Evolutionary conservation across 495 filamentous ascomycete species (phyloP).

Genomic region (Aspergillus wentii): DNA sequence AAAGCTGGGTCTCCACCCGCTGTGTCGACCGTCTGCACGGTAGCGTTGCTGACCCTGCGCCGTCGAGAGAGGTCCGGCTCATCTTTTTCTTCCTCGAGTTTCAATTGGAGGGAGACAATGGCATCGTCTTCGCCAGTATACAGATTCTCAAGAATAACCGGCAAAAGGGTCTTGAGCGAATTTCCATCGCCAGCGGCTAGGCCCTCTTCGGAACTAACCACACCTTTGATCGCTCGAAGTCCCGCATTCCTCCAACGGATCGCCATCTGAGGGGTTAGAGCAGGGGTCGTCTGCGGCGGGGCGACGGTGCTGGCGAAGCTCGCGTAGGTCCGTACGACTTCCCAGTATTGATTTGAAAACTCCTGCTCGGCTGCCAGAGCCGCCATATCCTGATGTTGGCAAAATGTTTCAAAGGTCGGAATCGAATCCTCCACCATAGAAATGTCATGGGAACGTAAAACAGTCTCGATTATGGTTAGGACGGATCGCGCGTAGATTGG

Average conservation of each 20-base stretch:
- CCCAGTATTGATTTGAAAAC: conserved; percentile 75
- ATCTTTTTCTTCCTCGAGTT: conserved; percentile 58
- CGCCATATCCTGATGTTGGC: conserved; percentile 71
- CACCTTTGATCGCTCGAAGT: conserved; percentile 69
- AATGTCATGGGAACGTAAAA: conserved; percentile 76
- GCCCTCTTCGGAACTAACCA: conserved; percentile 67
- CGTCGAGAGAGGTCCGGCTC: conserved; percentile 54
- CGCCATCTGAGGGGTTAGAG: conserved; percentile 65
- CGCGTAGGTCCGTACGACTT: conserved; percentile 72
- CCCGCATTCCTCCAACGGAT: conserved; percentile 80
- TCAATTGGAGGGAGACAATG: conserved; percentile 54
- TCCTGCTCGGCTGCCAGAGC: conserved; percentile 76
- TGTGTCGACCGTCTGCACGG: conserved; percentile 66
- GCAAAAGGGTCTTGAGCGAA: conserved; percentile 69
- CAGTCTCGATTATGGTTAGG: conserved; percentile 69
- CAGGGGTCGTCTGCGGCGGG: conserved; percentile 22
- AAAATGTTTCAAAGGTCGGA: conserved; percentile 78
- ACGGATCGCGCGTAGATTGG: conserved; percentile 80
- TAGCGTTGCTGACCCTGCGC: conserved; percentile 72
- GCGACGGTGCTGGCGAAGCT: conserved; percentile 56
- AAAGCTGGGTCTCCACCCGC: conserved; percentile 63
- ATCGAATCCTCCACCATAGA: conserved; percentile 85
- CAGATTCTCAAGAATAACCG: conserved; percentile 78
- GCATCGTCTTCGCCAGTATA: conserved; percentile 70
- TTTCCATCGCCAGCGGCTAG: conserved; percentile 67